phyloP scores from a whole-genome alignment of 208 protist species.

The Trypanosoma avium region DNA sequence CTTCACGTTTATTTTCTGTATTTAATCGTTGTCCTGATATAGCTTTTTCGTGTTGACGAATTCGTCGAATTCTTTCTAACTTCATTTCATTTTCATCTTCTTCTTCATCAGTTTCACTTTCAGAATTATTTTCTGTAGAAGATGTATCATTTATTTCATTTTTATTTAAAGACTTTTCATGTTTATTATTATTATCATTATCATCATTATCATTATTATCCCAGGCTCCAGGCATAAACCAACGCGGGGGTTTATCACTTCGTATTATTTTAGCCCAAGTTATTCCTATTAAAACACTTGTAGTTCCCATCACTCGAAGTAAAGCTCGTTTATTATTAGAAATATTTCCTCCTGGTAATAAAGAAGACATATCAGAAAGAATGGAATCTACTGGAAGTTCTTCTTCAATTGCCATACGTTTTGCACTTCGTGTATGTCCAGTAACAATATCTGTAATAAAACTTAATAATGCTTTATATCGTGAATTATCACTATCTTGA shows the following conservation, averaged over 20 bases:
- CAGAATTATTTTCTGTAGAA: neutral
- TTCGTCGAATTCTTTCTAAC: conserved; percentile 37
- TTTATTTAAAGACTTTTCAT: conserved; percentile 29
- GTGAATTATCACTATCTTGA: no score
- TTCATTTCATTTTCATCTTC: conserved; percentile 20
- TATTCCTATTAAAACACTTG: conserved; percentile 49
- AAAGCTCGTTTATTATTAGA: conserved; percentile 39
- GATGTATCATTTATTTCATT: conserved; percentile 27
- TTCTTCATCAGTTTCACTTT: neutral
- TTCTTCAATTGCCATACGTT: conserved; percentile 42
- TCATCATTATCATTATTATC: conserved; percentile 4
- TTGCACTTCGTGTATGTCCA: conserved; percentile 46
- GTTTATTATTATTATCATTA: conserved; percentile 15
- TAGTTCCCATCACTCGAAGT: conserved; percentile 61
- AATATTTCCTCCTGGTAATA: conserved; percentile 37
- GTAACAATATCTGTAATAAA: conserved; percentile 65
- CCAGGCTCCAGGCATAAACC: conserved; percentile 59
- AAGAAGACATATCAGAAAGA: conserved; percentile 50
- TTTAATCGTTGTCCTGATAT: conserved; percentile 69
- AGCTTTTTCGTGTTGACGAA: conserved; percentile 66
- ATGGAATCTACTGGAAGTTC: conserved; percentile 54
- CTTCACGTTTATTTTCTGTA: conserved; percentile 74
- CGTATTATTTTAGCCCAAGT: conserved; percentile 42
- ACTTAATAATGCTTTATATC: conserved; percentile 60
- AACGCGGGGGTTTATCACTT: conserved; percentile 59